Base-by-base conservation (phyloP, 1,284 basidiomycete genomes). In the Takashimella koratensis region DNA sequence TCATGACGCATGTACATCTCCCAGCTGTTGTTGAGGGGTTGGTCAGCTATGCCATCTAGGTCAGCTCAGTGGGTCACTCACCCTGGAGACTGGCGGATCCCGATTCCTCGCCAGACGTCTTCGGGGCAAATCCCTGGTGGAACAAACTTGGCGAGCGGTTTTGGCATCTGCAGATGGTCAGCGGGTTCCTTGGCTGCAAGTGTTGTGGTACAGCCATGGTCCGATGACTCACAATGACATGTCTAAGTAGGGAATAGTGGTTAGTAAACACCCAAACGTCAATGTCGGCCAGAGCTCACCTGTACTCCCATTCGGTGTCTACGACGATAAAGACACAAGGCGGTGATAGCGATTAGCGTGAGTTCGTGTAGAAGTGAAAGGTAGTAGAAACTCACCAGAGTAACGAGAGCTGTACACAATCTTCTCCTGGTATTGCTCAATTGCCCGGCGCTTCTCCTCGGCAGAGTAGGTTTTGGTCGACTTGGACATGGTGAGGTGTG, bases 1-100 rank as follows among this genome's bases (percentile, higher is more conserved):
- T 75, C 73, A 47, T 77, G 76, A 21, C 76, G 68, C 68, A 77
- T 74, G 67, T 76, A 77, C 74, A 76, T 76, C 61, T 76, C 70
- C 76, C 76, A 77, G 51, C 76, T 73, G 48, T 16, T 36, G n/a
- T 36, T 8, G 30, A 36, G 43, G 19, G 27, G 40, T 58, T 25
- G 26, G 45, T 41, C 20, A 13, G n/a, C n/a, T n/a, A n/a, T n/a
- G n/a, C n/a, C n/a, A n/a, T n/a, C n/a, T n/a, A n/a, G n/a, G 40
- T 22, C 23, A 27, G 5, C 12, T 16, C 13, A 25, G 5, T 30
- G 10, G 22, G 11, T 11, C 21, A 62, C 71, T 59, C 55, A 75
- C 70, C 73, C 75, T 44, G 73, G 73, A 39, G 70, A 73, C 54
- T 77, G 76, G 51, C 74, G 64, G 49, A 77, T 74, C 5, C 76